phyloP scores from a whole-genome alignment of 2,329 filamentous ascomycete species.

The Paraphoma chrysanthemicola region DNA sequence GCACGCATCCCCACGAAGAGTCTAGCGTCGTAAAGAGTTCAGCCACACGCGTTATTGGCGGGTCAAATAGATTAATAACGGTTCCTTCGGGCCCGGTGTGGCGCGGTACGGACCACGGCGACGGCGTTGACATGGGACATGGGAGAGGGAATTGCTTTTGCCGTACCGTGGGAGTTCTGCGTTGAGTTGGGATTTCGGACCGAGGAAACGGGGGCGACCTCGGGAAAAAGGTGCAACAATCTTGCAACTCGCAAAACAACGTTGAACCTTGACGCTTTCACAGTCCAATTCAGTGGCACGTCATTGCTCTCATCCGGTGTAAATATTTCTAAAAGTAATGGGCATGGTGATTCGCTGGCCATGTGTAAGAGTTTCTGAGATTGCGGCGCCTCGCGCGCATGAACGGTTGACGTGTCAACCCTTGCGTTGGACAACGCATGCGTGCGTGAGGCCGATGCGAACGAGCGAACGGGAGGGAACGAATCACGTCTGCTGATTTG shows the following conservation, averaged over 20 bases:
- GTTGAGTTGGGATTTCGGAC: background rate
- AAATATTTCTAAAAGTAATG: background rate
- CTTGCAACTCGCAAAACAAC: too few species aligned
- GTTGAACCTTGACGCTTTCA: too few species aligned
- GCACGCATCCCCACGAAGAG: background rate
- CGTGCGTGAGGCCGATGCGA: slow-evolving; percentile 8
- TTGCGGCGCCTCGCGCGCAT: slow-evolving; percentile 27
- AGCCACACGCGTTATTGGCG: background rate
- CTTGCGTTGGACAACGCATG: slow-evolving; percentile 26
- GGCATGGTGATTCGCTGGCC: slow-evolving; percentile 1
- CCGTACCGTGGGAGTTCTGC: background rate
- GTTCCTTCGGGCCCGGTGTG: background rate
- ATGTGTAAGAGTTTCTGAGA: background rate
- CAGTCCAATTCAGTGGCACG: too few species aligned
- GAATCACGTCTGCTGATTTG: slow-evolving; percentile 14
- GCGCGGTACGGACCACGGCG: background rate
- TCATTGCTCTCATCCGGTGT: too few species aligned
- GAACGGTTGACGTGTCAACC: slow-evolving; percentile 46
- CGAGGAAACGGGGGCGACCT: background rate
- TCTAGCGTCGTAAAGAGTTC: background rate
- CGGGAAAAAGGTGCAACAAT: too few species aligned
- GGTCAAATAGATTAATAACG: slow-evolving; percentile 14
- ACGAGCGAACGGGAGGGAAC: slow-evolving; percentile 28
- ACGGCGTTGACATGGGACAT: background rate
- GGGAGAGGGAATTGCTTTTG: background rate